phyloP scores from a whole-genome alignment of 495 filamentous ascomycete genomes.

The Aspergillus diversus region DNA sequence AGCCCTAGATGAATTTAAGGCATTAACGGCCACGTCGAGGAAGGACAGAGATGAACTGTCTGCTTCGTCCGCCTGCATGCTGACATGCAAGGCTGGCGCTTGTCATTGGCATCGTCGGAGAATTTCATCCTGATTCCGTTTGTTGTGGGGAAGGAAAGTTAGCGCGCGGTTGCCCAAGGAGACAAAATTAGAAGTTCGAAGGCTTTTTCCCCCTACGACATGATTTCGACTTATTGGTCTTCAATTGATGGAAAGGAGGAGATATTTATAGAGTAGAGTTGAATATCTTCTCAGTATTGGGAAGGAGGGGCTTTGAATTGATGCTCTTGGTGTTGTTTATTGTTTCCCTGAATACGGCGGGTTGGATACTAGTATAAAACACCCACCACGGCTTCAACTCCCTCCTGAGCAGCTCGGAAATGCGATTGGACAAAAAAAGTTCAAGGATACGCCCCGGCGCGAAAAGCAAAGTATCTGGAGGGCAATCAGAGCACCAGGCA shows the following conservation, averaged over 20 bases:
- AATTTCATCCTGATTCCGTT: not conserved
- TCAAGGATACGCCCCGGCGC: too few species aligned
- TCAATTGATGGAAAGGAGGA: not conserved
- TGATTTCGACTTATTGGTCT: not conserved
- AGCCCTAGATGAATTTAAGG: not conserved
- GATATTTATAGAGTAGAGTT: not conserved
- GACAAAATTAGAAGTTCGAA: not conserved
- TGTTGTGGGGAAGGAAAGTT: constrained; percentile 1
- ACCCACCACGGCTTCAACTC: too few species aligned
- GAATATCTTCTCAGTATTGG: too few species aligned
- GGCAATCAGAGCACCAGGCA: too few species aligned
- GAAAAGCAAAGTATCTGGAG: too few species aligned
- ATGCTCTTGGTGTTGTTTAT: too few species aligned
- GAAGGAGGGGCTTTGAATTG: too few species aligned
- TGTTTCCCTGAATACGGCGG: too few species aligned
- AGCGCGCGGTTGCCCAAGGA: constrained; percentile 3
- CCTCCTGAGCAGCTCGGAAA: too few species aligned
- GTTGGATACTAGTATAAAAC: too few species aligned
- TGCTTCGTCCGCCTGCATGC: not conserved
- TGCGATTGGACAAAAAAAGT: too few species aligned
- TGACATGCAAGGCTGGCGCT: not conserved
- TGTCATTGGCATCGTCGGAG: not conserved
- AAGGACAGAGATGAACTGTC: not conserved
- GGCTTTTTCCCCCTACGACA: not conserved
- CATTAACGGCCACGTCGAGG: not conserved